phyloP scores from a whole-genome alignment of 352 stramenopile genomes.

The Peronospora farinosa region DNA sequence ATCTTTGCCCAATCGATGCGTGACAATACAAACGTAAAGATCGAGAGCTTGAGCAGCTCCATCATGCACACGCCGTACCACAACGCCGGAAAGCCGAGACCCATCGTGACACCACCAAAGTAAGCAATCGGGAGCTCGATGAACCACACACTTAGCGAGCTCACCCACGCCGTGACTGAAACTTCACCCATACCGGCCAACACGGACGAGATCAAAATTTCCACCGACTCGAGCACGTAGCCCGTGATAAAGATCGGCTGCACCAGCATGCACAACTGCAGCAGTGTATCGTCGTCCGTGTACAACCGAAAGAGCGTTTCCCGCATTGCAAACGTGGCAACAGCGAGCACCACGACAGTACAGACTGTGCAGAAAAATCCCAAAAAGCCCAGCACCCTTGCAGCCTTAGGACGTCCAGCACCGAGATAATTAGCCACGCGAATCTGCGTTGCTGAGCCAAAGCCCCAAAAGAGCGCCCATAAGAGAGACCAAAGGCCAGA shows the following conservation, averaged over 20 bases:
- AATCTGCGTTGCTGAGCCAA: slow-evolving; percentile 70
- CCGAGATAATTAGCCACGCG: slow-evolving; percentile 73
- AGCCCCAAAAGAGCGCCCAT: slow-evolving; percentile 78
- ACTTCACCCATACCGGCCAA: slow-evolving; percentile 54
- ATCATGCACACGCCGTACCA: slow-evolving; percentile 49
- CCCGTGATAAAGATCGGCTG: slow-evolving; percentile 51
- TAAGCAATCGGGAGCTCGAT: slow-evolving; percentile 55
- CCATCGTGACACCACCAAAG: slow-evolving; percentile 39
- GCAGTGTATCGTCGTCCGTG: slow-evolving; percentile 42
- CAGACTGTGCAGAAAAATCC: slow-evolving; percentile 55
- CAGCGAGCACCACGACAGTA: slow-evolving; percentile 43
- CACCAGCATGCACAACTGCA: slow-evolving; percentile 48
- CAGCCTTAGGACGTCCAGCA: slow-evolving; percentile 55
- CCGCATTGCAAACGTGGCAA: slow-evolving; percentile 37
- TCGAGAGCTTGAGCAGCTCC: slow-evolving; percentile 38
- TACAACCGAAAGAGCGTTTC: slow-evolving; percentile 56
- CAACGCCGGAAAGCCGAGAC: slow-evolving; percentile 40
- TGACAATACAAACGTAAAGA: slow-evolving; percentile 35
- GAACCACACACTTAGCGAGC: slow-evolving; percentile 49
- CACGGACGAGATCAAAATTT: slow-evolving; percentile 43
- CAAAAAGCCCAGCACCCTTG: slow-evolving; percentile 45
- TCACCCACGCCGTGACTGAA: slow-evolving; percentile 43
- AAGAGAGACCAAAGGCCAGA: slow-evolving; percentile 58
- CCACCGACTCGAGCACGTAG: slow-evolving; percentile 54
- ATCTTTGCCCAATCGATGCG: slow-evolving; percentile 41